Evolutionary conservation across 2,329 filamentous ascomycete genomes (phyloP), one percentile per base, ranked within the genome.

Genomic region (Aureobasidium sp.): DNA sequence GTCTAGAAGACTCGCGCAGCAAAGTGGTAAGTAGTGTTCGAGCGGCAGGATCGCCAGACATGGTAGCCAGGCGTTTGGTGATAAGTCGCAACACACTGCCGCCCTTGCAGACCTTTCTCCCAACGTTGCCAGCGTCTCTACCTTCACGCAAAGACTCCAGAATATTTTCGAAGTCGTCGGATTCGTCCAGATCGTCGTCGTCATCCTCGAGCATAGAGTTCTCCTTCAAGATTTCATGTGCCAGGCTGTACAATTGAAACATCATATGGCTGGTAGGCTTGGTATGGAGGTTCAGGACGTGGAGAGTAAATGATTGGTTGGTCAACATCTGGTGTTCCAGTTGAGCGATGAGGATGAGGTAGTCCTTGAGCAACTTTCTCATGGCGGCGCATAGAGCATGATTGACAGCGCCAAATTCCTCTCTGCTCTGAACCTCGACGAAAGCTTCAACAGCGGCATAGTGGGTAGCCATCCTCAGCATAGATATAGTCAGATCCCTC

Each of bases 331-430:
- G 93, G 62, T 91, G 90, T 75, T 99, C 94, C 37, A 99, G 80
- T 73, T 99, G 94, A 20, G 92, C 92, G 70, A 97, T 86, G 75
- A 99, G 84, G 61, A 96, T 86, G 63, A 97, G 80, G 72, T 97
- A 99, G 73, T 99, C 94, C 63, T 96, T 94, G 32, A 99, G 78
- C 48, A 95, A 81, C 71, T 90, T 95, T 64, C 94, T 86, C 69
- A 99, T 91, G 8, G 93, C 89, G n/a, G 94, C 93, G 74, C 94
- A 97, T 36, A 99, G 79, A 0, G 94, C 92, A 76, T 99, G 94
- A 72, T 95, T 97, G 65, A 99, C 93, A 24, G 90, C 87, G 9
- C 94, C 94, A 74, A 93, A 97, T 71, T 97, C 90, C 57, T 94
- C 90, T 46, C 91, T 83, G 72, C 92, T 96, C 73, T 97, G 91